These are phyloP conservation scores for rapeseed (Brassica napus) DNA, from an alignment of 345 rosid genomes.

Conservation along the genomic window Da-Ae NC_063438.1:23601001-23601500, in stretches of 20 bases:
- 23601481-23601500: conserved; percentile 17
- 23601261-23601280: conserved; percentile 29
- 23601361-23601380: too few relatives aligned
- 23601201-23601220: conserved; percentile 30
- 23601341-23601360: not conserved
- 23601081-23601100: conserved; percentile 13
- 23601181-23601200: conserved; percentile 1
- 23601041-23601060: conserved; percentile 4
- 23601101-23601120: conserved; percentile 28
- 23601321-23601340: conserved; percentile 18
- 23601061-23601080: conserved; percentile 24
- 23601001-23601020: not conserved
- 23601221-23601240: conserved; percentile 18
- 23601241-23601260: conserved; percentile 15
- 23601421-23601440: not conserved
- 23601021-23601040: conserved; percentile 23
- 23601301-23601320: conserved; percentile 31
- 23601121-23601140: conserved; percentile 29
- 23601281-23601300: conserved; percentile 19
- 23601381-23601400: not conserved
- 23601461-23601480: conserved; percentile 30
- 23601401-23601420: not conserved
- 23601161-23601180: not conserved
- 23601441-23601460: not conserved
- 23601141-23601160: conserved; percentile 8